phyloP scores from a whole-genome alignment of 148 eudicot species.

The Fagopyrum tataricum region DNA sequence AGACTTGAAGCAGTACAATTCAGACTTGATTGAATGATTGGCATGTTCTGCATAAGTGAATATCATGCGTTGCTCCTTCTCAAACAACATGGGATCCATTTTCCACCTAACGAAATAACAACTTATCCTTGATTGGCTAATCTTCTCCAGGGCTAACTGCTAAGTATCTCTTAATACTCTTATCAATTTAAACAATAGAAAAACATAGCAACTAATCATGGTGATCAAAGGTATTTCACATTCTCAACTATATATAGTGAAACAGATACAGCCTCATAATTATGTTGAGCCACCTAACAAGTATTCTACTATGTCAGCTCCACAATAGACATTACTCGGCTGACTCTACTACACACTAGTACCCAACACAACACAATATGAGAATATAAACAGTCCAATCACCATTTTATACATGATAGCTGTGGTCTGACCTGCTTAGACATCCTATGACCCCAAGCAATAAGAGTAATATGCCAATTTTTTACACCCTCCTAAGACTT shows the following conservation, averaged over 20 bases:
- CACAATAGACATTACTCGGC: not conserved
- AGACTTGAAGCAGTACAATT: not conserved
- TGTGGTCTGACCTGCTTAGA: not conserved
- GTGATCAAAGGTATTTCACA: not conserved
- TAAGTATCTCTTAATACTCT: not conserved
- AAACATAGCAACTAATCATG: not conserved
- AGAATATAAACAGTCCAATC: not conserved
- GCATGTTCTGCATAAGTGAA: not conserved
- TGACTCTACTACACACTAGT: not conserved
- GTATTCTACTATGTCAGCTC: not conserved
- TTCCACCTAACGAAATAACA: not conserved
- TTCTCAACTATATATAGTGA: not conserved
- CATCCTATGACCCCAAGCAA: no score
- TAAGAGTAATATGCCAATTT: not conserved
- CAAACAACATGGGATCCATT: not conserved
- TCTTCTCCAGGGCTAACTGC: not conserved
- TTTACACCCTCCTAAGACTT: slow-evolving; percentile 24
- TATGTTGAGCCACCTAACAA: not conserved
- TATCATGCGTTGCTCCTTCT: not conserved
- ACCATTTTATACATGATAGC: not conserved
- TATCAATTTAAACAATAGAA: not conserved
- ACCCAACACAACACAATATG: not conserved
- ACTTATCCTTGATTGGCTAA: not conserved
- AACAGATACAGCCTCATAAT: not conserved
- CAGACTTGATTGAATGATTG: not conserved